Evolutionary conservation across 2,329 filamentous ascomycete species (phyloP).

Genomic region (Penicillium verrucosum): DNA sequence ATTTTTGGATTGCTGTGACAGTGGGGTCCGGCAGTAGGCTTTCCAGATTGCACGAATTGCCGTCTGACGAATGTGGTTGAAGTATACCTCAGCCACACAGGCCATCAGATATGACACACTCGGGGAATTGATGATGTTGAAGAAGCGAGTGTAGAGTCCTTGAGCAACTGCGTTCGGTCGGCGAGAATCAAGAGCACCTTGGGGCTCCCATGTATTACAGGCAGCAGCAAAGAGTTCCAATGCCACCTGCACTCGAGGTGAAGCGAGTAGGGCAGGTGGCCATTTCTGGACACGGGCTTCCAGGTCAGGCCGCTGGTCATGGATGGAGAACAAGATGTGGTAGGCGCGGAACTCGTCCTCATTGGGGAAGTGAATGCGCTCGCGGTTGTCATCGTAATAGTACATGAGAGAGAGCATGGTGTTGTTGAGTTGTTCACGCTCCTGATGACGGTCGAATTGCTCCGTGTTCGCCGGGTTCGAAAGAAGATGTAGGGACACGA

Average conservation of each 20-base stretch:
- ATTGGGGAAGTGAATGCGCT: constrained; percentile 51
- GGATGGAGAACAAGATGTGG: constrained; percentile 56
- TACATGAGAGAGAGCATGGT: constrained; percentile 60
- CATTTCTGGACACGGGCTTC: constrained; percentile 58
- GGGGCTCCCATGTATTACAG: constrained; percentile 51
- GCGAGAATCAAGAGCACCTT: constrained; percentile 51
- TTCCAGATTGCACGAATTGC: constrained; percentile 56
- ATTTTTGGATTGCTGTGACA: constrained; percentile 49
- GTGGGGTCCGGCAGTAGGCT: constrained; percentile 48
- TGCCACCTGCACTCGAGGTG: constrained; percentile 55
- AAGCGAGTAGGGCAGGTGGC: constrained; percentile 49
- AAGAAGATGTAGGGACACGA: constrained; percentile 60
- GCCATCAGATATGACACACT: constrained; percentile 61
- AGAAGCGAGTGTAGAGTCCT: constrained; percentile 58
- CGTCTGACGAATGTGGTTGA: constrained; percentile 56
- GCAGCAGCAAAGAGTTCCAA: constrained; percentile 57
- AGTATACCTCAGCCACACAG: constrained; percentile 62
- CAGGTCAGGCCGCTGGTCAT: constrained; percentile 52
- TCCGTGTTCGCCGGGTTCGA: constrained; percentile 50
- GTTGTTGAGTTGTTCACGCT: constrained; percentile 62
- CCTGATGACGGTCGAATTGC: constrained; percentile 57
- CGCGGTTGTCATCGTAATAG: constrained; percentile 57
- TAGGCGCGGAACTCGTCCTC: constrained; percentile 65
- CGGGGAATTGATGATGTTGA: constrained; percentile 53
- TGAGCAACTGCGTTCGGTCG: constrained; percentile 54